phyloP scores from a whole-genome alignment of 106 monocot genomes.

The Allium cepa region DNA sequence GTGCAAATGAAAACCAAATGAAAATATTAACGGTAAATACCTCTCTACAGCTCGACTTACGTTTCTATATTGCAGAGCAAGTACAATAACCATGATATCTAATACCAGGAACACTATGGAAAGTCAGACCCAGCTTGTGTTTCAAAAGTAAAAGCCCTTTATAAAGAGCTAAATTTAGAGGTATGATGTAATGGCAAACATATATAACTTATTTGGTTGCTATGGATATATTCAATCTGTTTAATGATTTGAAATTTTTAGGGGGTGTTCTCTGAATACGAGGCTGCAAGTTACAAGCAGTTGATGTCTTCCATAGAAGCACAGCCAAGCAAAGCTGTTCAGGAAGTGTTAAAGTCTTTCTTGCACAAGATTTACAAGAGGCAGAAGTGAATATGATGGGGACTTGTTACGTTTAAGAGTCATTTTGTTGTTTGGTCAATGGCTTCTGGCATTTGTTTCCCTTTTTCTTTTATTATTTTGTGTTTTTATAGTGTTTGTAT shows the following conservation, averaged over 20 bases:
- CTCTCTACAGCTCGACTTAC: neutral
- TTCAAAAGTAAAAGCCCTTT: conserved; percentile 61
- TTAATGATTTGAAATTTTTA: neutral
- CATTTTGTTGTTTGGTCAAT: too few species aligned
- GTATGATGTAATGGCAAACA: conserved; percentile 13
- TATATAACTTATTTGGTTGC: too few species aligned
- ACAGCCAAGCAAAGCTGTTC: conserved; percentile 70
- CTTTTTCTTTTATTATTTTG: too few species aligned
- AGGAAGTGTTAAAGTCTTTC: conserved; percentile 90
- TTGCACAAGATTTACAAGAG: conserved; percentile 95
- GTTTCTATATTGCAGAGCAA: neutral
- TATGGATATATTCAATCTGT: too few species aligned
- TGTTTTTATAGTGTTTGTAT: too few species aligned
- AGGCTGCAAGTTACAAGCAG: conserved; percentile 53
- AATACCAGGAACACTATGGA: conserved; percentile 91
- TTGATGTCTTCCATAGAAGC: conserved; percentile 80
- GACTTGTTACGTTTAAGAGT: too few species aligned
- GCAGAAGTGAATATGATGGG: conserved; percentile 41
- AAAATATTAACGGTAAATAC: conserved; percentile 44
- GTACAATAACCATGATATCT: neutral
- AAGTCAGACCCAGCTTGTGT: conserved; percentile 64
- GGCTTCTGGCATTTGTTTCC: too few species aligned
- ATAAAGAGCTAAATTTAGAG: conserved; percentile 82
- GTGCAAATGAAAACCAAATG: conserved; percentile 50
- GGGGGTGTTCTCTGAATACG: conserved; percentile 52